Percentiles rank a stretch among this genome's conserved stretches.
phyloP scores from a whole-genome alignment of 108 stramenopile species.

The Craspedostauros australis region DNA sequence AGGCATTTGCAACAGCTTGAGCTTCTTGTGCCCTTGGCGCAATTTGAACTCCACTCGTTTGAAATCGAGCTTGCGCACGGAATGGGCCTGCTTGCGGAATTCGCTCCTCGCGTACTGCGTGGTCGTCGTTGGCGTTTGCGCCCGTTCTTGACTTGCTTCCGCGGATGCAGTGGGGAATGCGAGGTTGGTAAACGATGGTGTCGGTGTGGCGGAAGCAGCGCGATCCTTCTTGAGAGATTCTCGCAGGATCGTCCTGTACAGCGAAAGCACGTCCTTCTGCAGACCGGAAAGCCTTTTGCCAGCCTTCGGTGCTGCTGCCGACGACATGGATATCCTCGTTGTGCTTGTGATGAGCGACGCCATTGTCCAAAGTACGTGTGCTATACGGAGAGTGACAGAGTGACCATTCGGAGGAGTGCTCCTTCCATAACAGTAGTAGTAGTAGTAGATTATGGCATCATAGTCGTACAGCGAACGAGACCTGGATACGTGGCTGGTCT shows the following conservation, averaged over 20 bases:
- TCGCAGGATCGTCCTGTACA: slow-evolving; percentile 68
- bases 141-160: too few species aligned
- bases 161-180: neutral
- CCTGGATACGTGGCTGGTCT: too few species aligned
- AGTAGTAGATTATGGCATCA: too few species aligned
- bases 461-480: too few species aligned
- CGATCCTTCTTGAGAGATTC: slow-evolving; percentile 69
- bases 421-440: too few species aligned
- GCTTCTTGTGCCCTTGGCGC: slow-evolving; percentile 70
- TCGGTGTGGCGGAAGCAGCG: neutral
- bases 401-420: too few species aligned
- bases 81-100: slow-evolving; percentile 55
- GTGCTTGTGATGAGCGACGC: too few species aligned
- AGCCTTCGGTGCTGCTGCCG: too few species aligned
- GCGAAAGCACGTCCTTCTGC: slow-evolving; percentile 69
- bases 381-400: too few species aligned
- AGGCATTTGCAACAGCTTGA: slow-evolving; percentile 78
- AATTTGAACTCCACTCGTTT: slow-evolving; percentile 73
- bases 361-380: too few species aligned
- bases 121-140: slow-evolving; percentile 20
- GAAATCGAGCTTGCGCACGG: slow-evolving; percentile 58
- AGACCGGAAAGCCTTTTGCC: too few species aligned
- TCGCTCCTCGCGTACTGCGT: slow-evolving; percentile 49
- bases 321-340: too few species aligned
- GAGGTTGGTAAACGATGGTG: neutral